phyloP scores from a whole-genome alignment of 371 early-diverging fungal species.

The Mucor indicus region DNA sequence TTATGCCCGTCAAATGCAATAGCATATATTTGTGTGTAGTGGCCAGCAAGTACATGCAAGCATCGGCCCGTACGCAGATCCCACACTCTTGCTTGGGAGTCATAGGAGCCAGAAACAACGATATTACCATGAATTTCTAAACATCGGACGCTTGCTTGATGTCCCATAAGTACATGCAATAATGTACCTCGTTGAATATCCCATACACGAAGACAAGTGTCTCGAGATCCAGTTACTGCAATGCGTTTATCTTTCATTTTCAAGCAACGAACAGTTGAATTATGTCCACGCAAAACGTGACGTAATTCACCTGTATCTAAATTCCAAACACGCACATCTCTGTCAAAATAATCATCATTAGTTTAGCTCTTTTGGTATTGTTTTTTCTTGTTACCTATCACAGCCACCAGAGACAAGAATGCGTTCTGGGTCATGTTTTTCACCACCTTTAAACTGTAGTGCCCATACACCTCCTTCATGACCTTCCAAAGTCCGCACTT shows the following conservation, averaged over 20 bases:
- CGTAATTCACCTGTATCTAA: constrained; percentile 71
- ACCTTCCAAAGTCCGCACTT: constrained; percentile 71
- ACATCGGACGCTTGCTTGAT: constrained; percentile 81
- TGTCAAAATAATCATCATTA: constrained; percentile 12
- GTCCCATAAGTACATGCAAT: constrained; percentile 63
- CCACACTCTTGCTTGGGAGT: constrained; percentile 89
- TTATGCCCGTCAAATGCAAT: constrained; percentile 69
- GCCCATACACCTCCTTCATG: constrained; percentile 97
- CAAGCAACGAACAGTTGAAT: constrained; percentile 89
- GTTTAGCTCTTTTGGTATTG: background rate
- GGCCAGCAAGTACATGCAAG: constrained; percentile 68
- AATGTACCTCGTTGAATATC: constrained; percentile 68
- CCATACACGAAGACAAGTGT: constrained; percentile 83
- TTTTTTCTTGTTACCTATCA: constrained; percentile 57
- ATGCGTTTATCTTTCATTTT: constrained; percentile 66
- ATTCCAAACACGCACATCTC: constrained; percentile 89
- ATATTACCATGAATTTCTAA: constrained; percentile 76
- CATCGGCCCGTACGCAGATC: constrained; percentile 69
- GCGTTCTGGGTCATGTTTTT: constrained; percentile 58
- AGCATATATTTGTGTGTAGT: constrained; percentile 63
- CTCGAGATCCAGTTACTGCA: constrained; percentile 89
- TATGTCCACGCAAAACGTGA: constrained; percentile 84
- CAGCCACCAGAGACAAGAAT: constrained; percentile 77
- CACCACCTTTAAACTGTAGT: constrained; percentile 72
- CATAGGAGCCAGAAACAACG: constrained; percentile 89